Evolutionary conservation across 208 protist species (phyloP), one percentile per base, ranked within the genome.

Genomic region (Leishmania mexicana): DNA sequence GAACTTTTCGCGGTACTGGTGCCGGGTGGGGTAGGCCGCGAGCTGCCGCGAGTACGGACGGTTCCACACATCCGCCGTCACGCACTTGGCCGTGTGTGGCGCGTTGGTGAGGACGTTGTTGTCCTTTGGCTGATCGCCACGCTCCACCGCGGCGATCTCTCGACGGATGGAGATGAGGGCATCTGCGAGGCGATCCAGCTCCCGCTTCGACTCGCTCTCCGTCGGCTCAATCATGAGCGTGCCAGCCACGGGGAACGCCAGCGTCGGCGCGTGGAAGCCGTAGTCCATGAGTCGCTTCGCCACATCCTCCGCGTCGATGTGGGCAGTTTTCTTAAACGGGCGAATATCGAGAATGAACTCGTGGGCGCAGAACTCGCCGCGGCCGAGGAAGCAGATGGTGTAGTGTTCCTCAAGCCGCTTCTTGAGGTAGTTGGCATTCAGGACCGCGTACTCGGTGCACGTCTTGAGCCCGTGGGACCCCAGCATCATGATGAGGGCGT

Each of bases 191-290:
- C 99, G 89, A 87, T 99, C 99, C 71, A 99, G 85, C 81, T 99
- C 98, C 19, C 53, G 65, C 84, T 98, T 98, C 17, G 95, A 95
- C 92, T 99, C 99, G 51, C 89, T 96, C 87, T 99, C 99, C 0
- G 99, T 99, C 10, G 99, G 99, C 93, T 99, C 99, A 85, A 99
- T 96, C 98, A 99, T 99, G 35, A 99, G 93, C 4, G 99, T 99
- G 68, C 95, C 95, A 28, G 83, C 79, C 15, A 98, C 83, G 13
- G 95, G 96, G 83, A 98, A 99, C 19, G 95, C 94, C 90, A 99
- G 98, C 13, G 99, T 99, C 13, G 99, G 99, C 28, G 97, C 92
- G 86, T 99, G 99, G 94, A 99, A 98, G 53, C 95, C 96, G 85
- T 99, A 99, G 90, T 99, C 99, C 89, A 99, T 98, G 35, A 99